Base-by-base conservation (phyloP, 805 yeast genomes). In the Nakazawaea peltata region DNA sequence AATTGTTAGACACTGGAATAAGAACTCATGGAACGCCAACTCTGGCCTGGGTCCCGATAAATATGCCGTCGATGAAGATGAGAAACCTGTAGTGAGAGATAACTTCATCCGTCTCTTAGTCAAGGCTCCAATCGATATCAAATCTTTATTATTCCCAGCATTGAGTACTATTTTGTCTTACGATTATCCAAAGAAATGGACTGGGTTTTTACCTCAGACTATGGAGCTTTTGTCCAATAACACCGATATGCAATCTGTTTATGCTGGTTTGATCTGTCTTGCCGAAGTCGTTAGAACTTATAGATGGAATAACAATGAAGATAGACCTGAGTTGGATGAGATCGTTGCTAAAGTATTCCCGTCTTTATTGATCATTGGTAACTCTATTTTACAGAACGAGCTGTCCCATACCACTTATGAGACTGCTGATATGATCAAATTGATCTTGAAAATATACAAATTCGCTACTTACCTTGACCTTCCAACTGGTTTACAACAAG, bases 401-500 rank as follows among this genome's bases (percentile, higher is more conserved):
- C 49, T 59, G 7, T 22, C 48, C 3, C 43, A 44, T 28, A 40
- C 34, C 10, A 42, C 40, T 26, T 48, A 37, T 36, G 61, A 58
- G 40, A 47, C 53, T 8, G 88, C 86, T 14, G 94, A 85, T 44
- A 77, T 88, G 65, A 60, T 85, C 30, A 83, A 81, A 44, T 65
- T 83, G 44, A 69, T 86, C 28, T 56, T 88, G 36, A 92, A 92
- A 51, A 65, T 73, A 36, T 87, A 77, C 63, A 90, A 90, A 54
- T 83, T 82, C 54, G 82, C 79, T 28, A 81, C 94, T 1, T 80
- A 77, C 53, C 71, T 69, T 47, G 95, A 87, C 51, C 59, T 90
- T 34, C 97, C 97, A 2, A 63, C 54, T 3, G 69, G 76, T 2
- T 57, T 81, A 51, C 78, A 85, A 63, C 58, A 63, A 30, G 48